A percentile compares a stretch with the other conserved stretches of the same genome.
Conservation (phyloP, 1,139 yeast species). For the Ogataea hybrid region DNA sequence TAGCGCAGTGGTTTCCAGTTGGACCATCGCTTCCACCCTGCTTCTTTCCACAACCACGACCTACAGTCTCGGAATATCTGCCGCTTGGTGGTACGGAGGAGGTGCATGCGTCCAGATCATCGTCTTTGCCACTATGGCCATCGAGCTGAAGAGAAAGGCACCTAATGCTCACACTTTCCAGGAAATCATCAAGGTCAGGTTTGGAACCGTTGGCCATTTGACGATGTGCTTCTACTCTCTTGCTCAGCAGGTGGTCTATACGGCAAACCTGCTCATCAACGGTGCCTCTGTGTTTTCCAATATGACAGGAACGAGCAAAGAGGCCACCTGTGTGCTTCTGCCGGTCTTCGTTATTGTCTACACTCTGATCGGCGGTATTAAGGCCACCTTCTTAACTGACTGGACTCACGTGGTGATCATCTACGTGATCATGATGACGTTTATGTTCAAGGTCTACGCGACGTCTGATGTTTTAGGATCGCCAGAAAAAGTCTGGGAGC, state of each 20-base stretch:
- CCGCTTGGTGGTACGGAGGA: conserved; percentile 50
- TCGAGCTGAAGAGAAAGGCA: conserved; percentile 52
- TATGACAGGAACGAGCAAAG: conserved; percentile 40
- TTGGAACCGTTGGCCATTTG: conserved; percentile 39
- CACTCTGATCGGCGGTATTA: conserved; percentile 43
- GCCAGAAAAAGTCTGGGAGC: conserved; percentile 44
- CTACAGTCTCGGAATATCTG: conserved; percentile 37
- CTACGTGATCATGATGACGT: conserved; percentile 29
- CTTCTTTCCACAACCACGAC: conserved; percentile 28
- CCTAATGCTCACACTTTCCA: conserved; percentile 56
- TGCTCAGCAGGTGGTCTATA: conserved; percentile 28
- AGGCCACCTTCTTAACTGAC: conserved; percentile 40
- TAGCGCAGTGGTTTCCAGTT: conserved; percentile 37
- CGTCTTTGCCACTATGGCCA: conserved; percentile 50
- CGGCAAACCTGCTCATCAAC: conserved; percentile 39
- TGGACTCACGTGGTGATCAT: conserved; percentile 31
- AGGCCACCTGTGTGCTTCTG: conserved; percentile 39
- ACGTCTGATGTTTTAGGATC: conserved; percentile 45
- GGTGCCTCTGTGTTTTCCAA: conserved; percentile 39
- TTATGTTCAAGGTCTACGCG: conserved; percentile 42
- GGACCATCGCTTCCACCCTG: conserved; percentile 41
- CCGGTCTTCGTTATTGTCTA: conserved; percentile 45
- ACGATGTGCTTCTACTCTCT: conserved; percentile 27
- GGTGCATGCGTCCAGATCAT: conserved; percentile 56
- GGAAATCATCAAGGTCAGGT: conserved; percentile 48